Evolutionary conservation across 139 green algal species (phyloP).

Genomic region (Coelastrella sp.): DNA sequence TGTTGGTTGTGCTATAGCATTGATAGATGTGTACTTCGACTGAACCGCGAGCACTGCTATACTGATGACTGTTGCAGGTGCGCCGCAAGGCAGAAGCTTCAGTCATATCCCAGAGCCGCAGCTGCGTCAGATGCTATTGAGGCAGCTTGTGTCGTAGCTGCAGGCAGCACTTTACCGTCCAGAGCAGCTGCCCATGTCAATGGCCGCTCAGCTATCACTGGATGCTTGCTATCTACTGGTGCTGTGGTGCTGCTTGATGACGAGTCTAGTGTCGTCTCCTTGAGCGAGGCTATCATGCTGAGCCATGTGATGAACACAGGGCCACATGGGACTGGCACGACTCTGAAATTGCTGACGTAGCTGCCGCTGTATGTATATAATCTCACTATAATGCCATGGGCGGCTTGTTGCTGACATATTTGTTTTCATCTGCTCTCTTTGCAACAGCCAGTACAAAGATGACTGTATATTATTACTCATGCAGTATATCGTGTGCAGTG

Average conservation of each 20-base stretch:
- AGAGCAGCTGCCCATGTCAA: not conserved
- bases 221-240: not conserved
- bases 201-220: slow-evolving; percentile 14
- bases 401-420: no score
- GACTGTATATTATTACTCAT: no score
- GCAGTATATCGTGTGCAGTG: no score
- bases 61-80: no score
- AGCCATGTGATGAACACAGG: slow-evolving; percentile 23
- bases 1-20: no score
- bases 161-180: slow-evolving; percentile 4
- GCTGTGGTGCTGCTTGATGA: slow-evolving; percentile 38
- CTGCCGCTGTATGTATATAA: no score
- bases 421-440: no score
- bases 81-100: not conserved
- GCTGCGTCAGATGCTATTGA: not conserved
- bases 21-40: not conserved
- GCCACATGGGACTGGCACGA: slow-evolving; percentile 18
- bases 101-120: not conserved
- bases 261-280: slow-evolving; percentile 1
- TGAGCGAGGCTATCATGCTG: slow-evolving; percentile 47
- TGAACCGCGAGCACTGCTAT: no score
- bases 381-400: no score
- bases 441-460: no score
- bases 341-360: slow-evolving; percentile 13
- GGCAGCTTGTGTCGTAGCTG: not conserved